Evolutionary conservation across 2,329 filamentous ascomycete genomes (phyloP), one percentile per base, ranked within the genome.

Genomic region (Fusarium beomiforme): DNA sequence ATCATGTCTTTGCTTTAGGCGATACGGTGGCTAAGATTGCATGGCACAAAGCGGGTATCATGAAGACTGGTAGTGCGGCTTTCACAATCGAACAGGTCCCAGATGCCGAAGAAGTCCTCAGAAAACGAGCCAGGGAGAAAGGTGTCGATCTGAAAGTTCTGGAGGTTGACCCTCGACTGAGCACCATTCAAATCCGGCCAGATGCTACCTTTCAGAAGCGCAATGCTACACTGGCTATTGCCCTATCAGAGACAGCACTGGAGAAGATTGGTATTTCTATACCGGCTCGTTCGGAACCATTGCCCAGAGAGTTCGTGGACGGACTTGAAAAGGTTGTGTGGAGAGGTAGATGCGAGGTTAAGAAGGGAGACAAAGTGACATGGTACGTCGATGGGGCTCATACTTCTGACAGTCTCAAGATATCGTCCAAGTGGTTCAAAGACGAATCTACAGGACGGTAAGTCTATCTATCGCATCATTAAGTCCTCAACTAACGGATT

Each of bases 311-410:
- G 71, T 93, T 98, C 76, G 83, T 90, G 26, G 84, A 87, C 17
- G 96, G 94, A 0, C 83, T 99, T 3, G 90, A 95, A 78, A 82
- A 89, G 73, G 92, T 94, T 5, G 88, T 90, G 5, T 92, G 94
- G 83, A 88, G 94, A 42, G 96, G 95, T 7, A 88, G 96, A 47
- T 98, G 95, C 77, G 89, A 91, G 71, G 82, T 86, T 42, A 89
- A 87, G 74, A 72, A 80, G 6, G 87, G 89, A 67, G 84, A 83
- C 5, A 76, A 77, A 4, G 83, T 97, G 8, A 86, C 85, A 19
- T 99, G 95, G 95, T 92, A 95, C 77, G 88, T 99, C 23, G 96
- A 99, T 78, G 95, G 96, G 12, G 96, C 94, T 5, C 96, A 99
- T 81, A 99, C 95, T 0, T 86, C 92, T 6, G 95, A 98, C 78